Percentiles rank a stretch among this genome's conserved stretches.
Evolutionary conservation across 202 grass and related monocot genomes (phyloP).

Genomic region (Eragrostis tef): DNA sequence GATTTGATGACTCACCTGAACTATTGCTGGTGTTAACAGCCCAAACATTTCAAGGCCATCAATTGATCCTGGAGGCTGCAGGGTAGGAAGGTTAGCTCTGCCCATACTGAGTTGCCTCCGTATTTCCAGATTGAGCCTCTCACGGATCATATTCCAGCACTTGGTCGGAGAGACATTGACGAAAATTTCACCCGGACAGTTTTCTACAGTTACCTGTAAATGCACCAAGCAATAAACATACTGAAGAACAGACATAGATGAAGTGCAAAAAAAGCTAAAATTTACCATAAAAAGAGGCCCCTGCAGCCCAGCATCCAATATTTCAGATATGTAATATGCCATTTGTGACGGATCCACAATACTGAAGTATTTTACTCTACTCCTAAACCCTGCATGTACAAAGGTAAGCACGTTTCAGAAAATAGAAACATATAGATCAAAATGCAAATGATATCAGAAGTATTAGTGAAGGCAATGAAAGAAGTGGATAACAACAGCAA

Average conservation of each 20-base stretch:
- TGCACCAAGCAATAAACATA: constrained; percentile 41
- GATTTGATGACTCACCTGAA: constrained; percentile 63
- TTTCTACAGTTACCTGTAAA: constrained; percentile 75
- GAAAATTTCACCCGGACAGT: constrained; percentile 72
- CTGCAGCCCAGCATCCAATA: constrained; percentile 77
- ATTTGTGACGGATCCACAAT: constrained; percentile 76
- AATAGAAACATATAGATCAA: constrained; percentile 22
- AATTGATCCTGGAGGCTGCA: constrained; percentile 85
- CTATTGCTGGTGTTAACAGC: constrained; percentile 63
- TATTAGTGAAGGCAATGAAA: constrained; percentile 14
- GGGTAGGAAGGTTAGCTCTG: constrained; percentile 62
- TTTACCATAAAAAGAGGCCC: constrained; percentile 88
- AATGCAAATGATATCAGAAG: constrained; percentile 17
- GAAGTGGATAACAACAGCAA: not conserved
- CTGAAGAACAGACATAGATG: constrained; percentile 39
- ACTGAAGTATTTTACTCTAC: constrained; percentile 85
- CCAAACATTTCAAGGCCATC: constrained; percentile 93
- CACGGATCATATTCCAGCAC: constrained; percentile 93
- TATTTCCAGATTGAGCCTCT: constrained; percentile 87
- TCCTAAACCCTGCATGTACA: constrained; percentile 76
- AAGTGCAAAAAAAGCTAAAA: constrained; percentile 27
- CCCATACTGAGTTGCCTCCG: constrained; percentile 62
- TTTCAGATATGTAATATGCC: constrained; percentile 86
- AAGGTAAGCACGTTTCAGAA: constrained; percentile 30
- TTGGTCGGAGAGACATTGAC: constrained; percentile 66